Conservation (phyloP, 176 grass and related monocot species). For the Calamus simplicifolius region DNA sequence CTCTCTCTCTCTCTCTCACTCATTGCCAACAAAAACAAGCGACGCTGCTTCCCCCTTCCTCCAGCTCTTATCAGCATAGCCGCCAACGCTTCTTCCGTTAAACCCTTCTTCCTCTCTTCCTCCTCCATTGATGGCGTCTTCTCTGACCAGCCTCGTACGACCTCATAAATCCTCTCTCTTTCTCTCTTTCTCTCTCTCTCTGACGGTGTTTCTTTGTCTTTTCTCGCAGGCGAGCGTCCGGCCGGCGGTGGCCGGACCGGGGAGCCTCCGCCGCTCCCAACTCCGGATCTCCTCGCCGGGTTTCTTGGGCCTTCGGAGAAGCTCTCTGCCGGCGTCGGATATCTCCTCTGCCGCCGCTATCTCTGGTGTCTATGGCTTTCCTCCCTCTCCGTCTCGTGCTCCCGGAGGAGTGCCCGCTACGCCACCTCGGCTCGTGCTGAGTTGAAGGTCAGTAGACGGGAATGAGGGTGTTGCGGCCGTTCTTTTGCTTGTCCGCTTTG, state of each 20-base stretch:
- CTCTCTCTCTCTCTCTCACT: too few species aligned
- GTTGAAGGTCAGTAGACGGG: constrained; percentile 27
- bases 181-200: neutral
- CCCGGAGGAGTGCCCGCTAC: constrained; percentile 30
- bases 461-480: neutral
- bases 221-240: constrained; percentile 42
- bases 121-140: constrained; percentile 10
- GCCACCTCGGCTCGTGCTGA: constrained; percentile 47
- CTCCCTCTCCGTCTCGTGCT: neutral
- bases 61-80: too few species aligned
- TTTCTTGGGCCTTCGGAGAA: constrained; percentile 14
- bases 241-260: constrained; percentile 7
- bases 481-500: neutral
- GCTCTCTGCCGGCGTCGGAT: neutral
- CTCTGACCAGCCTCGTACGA: neutral
- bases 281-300: constrained; percentile 11
- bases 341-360: constrained; percentile 20
- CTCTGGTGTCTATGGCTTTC: constrained; percentile 1
- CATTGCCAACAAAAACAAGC: too few species aligned
- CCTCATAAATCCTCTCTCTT: neutral
- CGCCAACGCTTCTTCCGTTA: too few species aligned
- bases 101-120: neutral
- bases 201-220: neutral
- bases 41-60: too few species aligned
- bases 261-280: constrained; percentile 9